Evolutionary conservation across 2,329 filamentous ascomycete genomes (phyloP).

Genomic region (Paracoccidioides brasiliensis): DNA sequence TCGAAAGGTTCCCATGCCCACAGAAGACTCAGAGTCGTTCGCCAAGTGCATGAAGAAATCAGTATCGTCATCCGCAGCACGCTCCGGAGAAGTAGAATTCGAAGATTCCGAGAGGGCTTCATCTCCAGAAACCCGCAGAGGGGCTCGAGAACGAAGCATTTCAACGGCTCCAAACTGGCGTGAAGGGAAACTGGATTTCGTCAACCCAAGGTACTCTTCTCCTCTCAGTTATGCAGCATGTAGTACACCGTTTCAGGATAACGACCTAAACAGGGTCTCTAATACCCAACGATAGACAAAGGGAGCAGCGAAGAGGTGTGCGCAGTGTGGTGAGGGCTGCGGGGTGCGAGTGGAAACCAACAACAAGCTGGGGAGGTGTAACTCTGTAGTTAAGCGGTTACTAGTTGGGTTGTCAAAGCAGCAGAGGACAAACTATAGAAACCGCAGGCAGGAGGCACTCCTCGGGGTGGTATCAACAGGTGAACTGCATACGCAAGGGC

Average conservation of each 20-base stretch:
- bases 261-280: neutral
- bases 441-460: neutral
- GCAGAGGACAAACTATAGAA: neutral
- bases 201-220: neutral
- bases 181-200: neutral
- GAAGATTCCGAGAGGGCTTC: conserved; percentile 33
- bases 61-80: conserved; percentile 69
- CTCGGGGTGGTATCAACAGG: neutral
- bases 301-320: neutral
- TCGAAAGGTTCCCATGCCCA: conserved; percentile 65
- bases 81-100: conserved; percentile 11
- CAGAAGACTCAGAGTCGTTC: conserved; percentile 87
- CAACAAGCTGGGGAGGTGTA: neutral
- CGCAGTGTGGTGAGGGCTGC: neutral
- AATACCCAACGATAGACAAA: neutral
- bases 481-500: neutral
- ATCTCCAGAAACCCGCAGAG: conserved; percentile 27
- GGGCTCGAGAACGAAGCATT: conserved; percentile 27
- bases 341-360: neutral
- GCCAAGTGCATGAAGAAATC: conserved; percentile 73
- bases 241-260: neutral
- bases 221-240: neutral
- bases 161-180: neutral
- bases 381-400: neutral
- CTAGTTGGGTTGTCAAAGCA: neutral